Conservation (phyloP, 768 basidiomycete species). For the Trametes sanguinea region DNA sequence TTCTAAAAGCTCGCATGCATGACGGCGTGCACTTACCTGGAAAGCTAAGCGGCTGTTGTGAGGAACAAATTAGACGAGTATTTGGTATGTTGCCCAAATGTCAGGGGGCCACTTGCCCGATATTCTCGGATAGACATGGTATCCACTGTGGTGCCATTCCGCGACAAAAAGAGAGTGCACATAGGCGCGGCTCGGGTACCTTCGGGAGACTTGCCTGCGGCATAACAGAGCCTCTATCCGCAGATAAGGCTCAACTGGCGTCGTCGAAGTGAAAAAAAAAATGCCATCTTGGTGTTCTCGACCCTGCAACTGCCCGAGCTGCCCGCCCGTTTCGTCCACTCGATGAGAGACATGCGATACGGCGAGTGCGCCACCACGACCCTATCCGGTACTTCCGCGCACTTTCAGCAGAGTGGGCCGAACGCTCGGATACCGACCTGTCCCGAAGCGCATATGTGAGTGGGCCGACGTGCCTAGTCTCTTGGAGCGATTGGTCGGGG, state of each 20-base stretch:
- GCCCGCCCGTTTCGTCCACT: not conserved
- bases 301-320: not conserved
- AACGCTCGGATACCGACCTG: not conserved
- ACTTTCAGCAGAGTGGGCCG: not conserved
- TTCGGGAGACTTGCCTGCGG: not conserved
- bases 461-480: constrained; percentile 1
- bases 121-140: not conserved
- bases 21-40: too few species aligned
- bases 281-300: not conserved
- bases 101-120: not conserved
- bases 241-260: not conserved
- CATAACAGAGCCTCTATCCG: not conserved
- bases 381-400: not conserved
- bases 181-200: not conserved
- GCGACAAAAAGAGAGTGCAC: not conserved
- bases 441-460: not conserved
- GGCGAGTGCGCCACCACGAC: not conserved
- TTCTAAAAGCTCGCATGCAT: too few species aligned
- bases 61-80: too few species aligned
- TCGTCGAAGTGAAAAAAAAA: not conserved
- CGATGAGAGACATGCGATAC: not conserved
- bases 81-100: not conserved
- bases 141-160: not conserved
- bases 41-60: too few species aligned
- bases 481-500: not conserved